These are phyloP conservation scores for Pichia ethanolica DNA, from an alignment of 805 yeast genomes.

Conservation along the genomic window DNA sequence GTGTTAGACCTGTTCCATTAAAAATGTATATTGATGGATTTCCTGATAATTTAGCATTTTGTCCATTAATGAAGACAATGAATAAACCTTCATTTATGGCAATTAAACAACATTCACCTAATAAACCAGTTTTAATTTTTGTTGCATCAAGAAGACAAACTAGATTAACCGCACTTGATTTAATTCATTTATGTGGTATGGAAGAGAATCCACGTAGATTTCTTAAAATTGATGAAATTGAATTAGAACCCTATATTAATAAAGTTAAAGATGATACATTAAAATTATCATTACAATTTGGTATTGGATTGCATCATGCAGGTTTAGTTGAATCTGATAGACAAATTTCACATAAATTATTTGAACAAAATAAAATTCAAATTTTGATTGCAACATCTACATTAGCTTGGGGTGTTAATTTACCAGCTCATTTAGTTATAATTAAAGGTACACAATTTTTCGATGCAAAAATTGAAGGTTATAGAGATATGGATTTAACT, in stretches of 20 bases:
- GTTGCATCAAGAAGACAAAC: constrained; percentile 83
- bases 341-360: constrained; percentile 59
- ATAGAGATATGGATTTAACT: constrained; percentile 74
- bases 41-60: constrained; percentile 72
- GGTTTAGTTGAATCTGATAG: constrained; percentile 72
- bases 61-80: constrained; percentile 82
- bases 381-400: constrained; percentile 75
- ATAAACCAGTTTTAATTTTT: constrained; percentile 75
- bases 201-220: constrained; percentile 72
- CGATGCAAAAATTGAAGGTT: constrained; percentile 58
- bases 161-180: constrained; percentile 68
- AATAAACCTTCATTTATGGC: constrained; percentile 90
- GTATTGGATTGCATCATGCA: constrained; percentile 78
- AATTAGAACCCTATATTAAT: constrained; percentile 41
- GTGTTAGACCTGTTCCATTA: constrained; percentile 79
- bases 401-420: constrained; percentile 80
- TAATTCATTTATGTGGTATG: constrained; percentile 71
- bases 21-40: constrained; percentile 85
- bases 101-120: constrained; percentile 83
- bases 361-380: constrained; percentile 63
- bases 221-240: constrained; percentile 56
- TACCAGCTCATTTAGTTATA: constrained; percentile 73
- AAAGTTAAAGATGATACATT: constrained; percentile 79
- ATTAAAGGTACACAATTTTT: constrained; percentile 70
- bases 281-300: constrained; percentile 64